A percentile compares a stretch with the other conserved stretches of the same genome.
phyloP scores from a whole-genome alignment of 169 alveolate genomes.

The Besnoitia besnoiti region DNA sequence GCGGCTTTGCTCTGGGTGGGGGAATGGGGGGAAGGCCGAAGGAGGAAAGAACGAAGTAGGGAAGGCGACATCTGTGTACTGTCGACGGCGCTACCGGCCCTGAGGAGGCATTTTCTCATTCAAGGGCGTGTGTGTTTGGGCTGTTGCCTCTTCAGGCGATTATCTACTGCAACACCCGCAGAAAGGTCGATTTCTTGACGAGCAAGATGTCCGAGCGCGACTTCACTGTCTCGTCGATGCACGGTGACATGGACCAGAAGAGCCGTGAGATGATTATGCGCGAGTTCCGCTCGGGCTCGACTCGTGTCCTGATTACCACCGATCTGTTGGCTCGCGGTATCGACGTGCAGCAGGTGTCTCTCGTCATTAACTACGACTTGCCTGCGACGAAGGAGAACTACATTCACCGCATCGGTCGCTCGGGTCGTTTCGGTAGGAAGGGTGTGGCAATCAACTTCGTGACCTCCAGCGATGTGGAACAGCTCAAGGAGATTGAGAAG shows the following conservation, averaged over 20 bases:
- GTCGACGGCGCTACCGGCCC: too few species aligned
- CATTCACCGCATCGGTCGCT: conserved; percentile 99
- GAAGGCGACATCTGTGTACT: too few species aligned
- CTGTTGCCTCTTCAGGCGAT: conserved; percentile 87
- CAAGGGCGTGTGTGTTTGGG: neutral
- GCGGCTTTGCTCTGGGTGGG: neutral
- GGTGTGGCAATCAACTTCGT: conserved; percentile 99
- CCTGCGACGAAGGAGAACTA: conserved; percentile 97
- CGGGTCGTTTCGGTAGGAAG: conserved; percentile 99
- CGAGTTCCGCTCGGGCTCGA: conserved; percentile 97
- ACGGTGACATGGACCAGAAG: conserved; percentile 98
- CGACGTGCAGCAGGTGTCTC: conserved; percentile 92
- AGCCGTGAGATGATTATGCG: conserved; percentile 97
- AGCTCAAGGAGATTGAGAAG: conserved; percentile 95
- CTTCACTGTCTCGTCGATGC: conserved; percentile 97
- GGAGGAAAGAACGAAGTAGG: too few species aligned
- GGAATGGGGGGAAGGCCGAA: too few species aligned
- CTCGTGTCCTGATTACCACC: conserved; percentile 98
- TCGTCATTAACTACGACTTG: conserved; percentile 98
- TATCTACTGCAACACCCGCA: conserved; percentile 98
- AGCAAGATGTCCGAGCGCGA: conserved; percentile 94
- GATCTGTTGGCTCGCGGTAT: conserved; percentile 99
- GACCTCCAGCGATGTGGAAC: conserved; percentile 92
- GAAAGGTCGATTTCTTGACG: conserved; percentile 94
- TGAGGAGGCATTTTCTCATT: too few species aligned